Evolutionary conservation across 1,139 yeast genomes (phyloP).

Genomic region (Kodamaea plutei): DNA sequence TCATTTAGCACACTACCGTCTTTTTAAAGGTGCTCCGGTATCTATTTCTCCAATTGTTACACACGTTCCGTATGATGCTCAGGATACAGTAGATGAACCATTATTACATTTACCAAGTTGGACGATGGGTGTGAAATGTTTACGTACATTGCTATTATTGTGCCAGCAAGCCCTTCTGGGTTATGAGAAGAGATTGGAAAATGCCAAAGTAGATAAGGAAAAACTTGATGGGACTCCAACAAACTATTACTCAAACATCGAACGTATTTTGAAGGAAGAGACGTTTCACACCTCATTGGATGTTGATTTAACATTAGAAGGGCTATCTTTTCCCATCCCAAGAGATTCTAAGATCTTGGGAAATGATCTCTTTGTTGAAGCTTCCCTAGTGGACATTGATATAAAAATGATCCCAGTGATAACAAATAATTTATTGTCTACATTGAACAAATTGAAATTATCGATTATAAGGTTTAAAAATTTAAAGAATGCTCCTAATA

Average conservation of each 20-base stretch:
- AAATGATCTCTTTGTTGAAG: slow-evolving; percentile 18
- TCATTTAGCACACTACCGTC: slow-evolving; percentile 36
- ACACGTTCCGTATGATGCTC: slow-evolving; percentile 40
- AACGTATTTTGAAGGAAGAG: slow-evolving; percentile 7
- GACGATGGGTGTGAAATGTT: slow-evolving; percentile 29
- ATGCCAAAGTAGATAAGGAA: slow-evolving; percentile 32
- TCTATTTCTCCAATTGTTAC: slow-evolving; percentile 33
- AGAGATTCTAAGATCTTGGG: slow-evolving; percentile 10
- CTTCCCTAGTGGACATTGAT: slow-evolving; percentile 41
- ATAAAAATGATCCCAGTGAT: slow-evolving; percentile 30
- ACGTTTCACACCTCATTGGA: slow-evolving; percentile 9
- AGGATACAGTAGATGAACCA: slow-evolving; percentile 28
- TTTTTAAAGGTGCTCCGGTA: slow-evolving; percentile 29
- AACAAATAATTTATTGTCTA: slow-evolving; percentile 17
- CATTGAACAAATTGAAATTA: slow-evolving; percentile 25
- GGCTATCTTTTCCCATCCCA: slow-evolving; percentile 11
- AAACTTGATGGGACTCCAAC: slow-evolving; percentile 11
- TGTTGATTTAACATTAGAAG: slow-evolving; percentile 13
- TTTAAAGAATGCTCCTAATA: slow-evolving; percentile 16
- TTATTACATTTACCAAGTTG: slow-evolving; percentile 29
- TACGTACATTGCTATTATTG: slow-evolving; percentile 34
- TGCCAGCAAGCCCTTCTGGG: slow-evolving; percentile 41
- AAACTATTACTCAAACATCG: slow-evolving; percentile 10
- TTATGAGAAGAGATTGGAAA: slow-evolving; percentile 44
- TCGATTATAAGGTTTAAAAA: slow-evolving; percentile 20